Evolutionary conservation across 164 flowering plant genomes (phyloP), one percentile per base, ranked within the genome.

Genomic region (Vitis cinerea): DNA sequence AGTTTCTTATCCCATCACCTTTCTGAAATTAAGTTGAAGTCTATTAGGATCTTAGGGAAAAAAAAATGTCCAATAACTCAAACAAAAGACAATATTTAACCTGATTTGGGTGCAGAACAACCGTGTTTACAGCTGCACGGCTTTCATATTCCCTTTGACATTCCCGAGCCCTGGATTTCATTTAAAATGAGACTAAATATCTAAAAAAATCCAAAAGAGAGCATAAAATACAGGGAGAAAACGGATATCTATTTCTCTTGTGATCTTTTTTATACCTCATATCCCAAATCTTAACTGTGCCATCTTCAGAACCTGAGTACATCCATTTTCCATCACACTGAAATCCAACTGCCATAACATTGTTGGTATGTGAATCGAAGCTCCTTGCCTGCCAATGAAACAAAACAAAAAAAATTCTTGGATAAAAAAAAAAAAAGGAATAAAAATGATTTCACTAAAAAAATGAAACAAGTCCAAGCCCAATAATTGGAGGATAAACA

Each of bases 261-360:
- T 13, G 8, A 27, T 15, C 8, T 56, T 47, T 2, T 11, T n/a
- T 61, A 55, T 73, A 93, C 99, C 98, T 92, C 72, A 93, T 74
- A 75, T 96, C 99, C 99, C 99, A 96, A 57, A 96, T 90, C 78
- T 89, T 96, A 47, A 96, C 97, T 0, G 99, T 96, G 50, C 99
- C 99, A 86, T 96, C 99, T 81, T 96, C 98, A 50, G 98, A 96
- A 66, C 99, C 99, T 6, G 99, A 92, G 80, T 93, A 96, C 99
- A 96, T 93, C 99, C 99, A 93, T 67, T 90, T 90, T 63, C 97
- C 98, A 86, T 96, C 99, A 83, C 95, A 88, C 74, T 90, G 98
- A 75, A 96, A 96, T 61, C 99, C 98, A 69, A 96, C 94, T 9
- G 99, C 97, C 93, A 90, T 96, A 31, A 96, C 99, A 85, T 96